Evolutionary conservation across 2,329 filamentous ascomycete genomes (phyloP).

Genomic region (Neofusicoccum ribis): DNA sequence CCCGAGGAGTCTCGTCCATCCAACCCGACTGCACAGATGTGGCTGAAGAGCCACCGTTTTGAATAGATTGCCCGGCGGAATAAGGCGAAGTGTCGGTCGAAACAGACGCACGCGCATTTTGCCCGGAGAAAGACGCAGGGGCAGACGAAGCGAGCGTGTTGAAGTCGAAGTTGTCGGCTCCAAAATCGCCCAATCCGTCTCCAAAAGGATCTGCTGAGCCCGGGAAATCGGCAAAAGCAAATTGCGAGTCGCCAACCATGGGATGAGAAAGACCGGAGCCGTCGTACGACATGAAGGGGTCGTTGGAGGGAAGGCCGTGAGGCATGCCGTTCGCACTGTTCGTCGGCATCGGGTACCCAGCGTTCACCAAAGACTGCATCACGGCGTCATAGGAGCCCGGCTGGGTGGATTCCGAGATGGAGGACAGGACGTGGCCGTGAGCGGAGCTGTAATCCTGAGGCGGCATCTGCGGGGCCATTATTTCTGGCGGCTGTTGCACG

Average conservation of each 20-base stretch:
- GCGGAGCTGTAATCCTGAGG: constrained; percentile 9
- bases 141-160: constrained; percentile 28
- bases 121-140: constrained; percentile 28
- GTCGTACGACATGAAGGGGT: constrained; percentile 30
- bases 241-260: constrained; percentile 27
- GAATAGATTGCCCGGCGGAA: constrained; percentile 33
- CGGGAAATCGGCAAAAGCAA: constrained; percentile 25
- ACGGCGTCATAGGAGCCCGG: constrained; percentile 28
- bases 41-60: constrained; percentile 34
- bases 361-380: constrained; percentile 33
- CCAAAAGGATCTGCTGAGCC: constrained; percentile 27
- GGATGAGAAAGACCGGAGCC: constrained; percentile 25
- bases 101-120: constrained; percentile 33
- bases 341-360: constrained; percentile 32
- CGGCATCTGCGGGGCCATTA: constrained; percentile 9
- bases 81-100: constrained; percentile 39
- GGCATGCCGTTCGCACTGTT: constrained; percentile 27
- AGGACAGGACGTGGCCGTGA: constrained; percentile 16
- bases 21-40: constrained; percentile 39
- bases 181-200: constrained; percentile 31
- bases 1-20: constrained; percentile 32
- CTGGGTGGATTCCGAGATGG: constrained; percentile 20
- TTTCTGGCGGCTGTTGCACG: constrained; percentile 13
- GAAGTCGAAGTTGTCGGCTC: constrained; percentile 27
- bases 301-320: constrained; percentile 23